A percentile compares a stretch with the other conserved stretches of the same genome.
Conservation (phyloP, 2,329 filamentous ascomycete genomes). For the Cercospora berteroae region DNA sequence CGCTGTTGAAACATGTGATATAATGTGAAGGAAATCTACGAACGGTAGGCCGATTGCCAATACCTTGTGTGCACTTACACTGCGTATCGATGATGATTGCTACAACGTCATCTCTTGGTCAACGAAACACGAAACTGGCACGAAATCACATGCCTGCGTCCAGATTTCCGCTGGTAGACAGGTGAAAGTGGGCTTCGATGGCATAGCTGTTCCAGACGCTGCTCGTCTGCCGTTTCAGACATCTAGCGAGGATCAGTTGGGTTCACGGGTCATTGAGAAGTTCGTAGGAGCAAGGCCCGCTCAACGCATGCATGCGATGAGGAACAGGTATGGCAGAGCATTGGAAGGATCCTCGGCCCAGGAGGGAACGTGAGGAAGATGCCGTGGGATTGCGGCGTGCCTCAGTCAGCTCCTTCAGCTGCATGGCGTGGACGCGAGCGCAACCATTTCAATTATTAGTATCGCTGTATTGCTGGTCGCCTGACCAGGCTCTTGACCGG, state of each 20-base stretch:
- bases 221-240: neutral
- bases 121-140: neutral
- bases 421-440: neutral
- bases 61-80: neutral
- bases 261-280: neutral
- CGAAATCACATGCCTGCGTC: neutral
- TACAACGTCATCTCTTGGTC: neutral
- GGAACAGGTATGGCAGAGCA: neutral
- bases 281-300: neutral
- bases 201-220: neutral
- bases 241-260: neutral
- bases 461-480: neutral
- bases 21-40: neutral
- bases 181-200: neutral
- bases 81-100: conserved; percentile 7
- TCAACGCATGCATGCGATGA: neutral
- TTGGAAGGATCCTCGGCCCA: neutral
- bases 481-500: neutral
- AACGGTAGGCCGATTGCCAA: neutral
- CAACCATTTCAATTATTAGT: neutral
- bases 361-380: neutral
- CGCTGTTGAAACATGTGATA: neutral
- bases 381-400: neutral
- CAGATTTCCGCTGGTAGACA: neutral
- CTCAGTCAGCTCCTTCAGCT: neutral